Evolutionary conservation across 225 moss, liverwort and hornwort species (phyloP).

Genomic region (Ulota crispa): DNA sequence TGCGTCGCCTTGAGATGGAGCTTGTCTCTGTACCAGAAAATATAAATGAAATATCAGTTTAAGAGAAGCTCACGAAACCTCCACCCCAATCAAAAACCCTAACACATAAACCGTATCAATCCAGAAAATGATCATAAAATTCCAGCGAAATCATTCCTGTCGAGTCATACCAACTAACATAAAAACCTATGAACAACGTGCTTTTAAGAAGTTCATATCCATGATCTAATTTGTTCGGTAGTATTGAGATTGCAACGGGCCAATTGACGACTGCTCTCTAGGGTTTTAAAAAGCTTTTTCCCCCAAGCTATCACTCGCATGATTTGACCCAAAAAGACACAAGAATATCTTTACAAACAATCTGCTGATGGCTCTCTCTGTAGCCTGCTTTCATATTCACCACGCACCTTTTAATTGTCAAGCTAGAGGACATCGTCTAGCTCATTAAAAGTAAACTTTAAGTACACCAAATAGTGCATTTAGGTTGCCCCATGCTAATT

Average conservation of each 20-base stretch:
- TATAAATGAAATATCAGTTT: neutral
- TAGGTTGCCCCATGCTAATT: too few relatives aligned
- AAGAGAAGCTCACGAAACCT: neutral
- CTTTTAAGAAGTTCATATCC: too few relatives aligned
- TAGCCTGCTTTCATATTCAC: slow-evolving; percentile 5
- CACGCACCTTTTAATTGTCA: neutral
- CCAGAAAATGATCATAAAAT: neutral
- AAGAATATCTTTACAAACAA: neutral
- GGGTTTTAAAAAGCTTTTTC: neutral
- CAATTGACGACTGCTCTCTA: neutral
- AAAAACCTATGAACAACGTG: neutral
- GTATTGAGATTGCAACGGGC: too few relatives aligned
- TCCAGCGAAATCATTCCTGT: neutral
- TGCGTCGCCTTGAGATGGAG: slow-evolving; percentile 71
- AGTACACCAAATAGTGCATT: too few relatives aligned
- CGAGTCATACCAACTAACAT: neutral
- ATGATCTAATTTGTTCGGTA: too few relatives aligned
- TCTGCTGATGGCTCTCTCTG: neutral
- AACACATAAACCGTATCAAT: neutral
- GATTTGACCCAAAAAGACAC: neutral
- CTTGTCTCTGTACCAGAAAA: slow-evolving; percentile 56
- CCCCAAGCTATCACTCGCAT: neutral
- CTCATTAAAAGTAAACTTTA: neutral
- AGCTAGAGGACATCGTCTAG: neutral
- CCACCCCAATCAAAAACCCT: neutral